Percentiles rank a stretch among this genome's conserved stretches.
phyloP scores from a whole-genome alignment of 2,329 filamentous ascomycete genomes.

The Didymella pinodella region DNA sequence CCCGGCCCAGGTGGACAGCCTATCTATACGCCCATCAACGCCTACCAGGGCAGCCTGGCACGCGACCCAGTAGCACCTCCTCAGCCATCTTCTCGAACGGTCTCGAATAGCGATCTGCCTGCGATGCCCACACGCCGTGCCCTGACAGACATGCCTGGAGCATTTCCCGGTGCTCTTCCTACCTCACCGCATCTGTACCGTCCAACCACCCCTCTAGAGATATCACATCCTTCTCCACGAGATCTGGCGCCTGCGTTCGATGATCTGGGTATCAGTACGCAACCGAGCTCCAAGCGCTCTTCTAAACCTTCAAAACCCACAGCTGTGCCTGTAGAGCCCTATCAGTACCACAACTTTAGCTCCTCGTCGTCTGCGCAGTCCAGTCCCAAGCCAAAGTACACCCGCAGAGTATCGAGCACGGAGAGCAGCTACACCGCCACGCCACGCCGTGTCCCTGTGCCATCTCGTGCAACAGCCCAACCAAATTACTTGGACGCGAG shows the following conservation, averaged over 20 bases:
- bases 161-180: constrained; percentile 49
- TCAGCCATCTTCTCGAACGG: constrained; percentile 56
- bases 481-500: constrained; percentile 36
- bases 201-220: constrained; percentile 30
- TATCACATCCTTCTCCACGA: constrained; percentile 29
- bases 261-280: constrained; percentile 21
- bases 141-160: constrained; percentile 49
- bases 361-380: constrained; percentile 36
- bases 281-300: constrained; percentile 35
- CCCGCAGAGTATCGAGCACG: constrained; percentile 38
- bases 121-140: constrained; percentile 12
- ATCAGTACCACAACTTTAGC: constrained; percentile 45
- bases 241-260: constrained; percentile 28
- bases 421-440: constrained; percentile 41
- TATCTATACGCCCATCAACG: constrained; percentile 55
- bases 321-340: constrained; percentile 44
- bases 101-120: constrained; percentile 40
- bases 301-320: constrained; percentile 26
- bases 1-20: constrained; percentile 58
- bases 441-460: constrained; percentile 49
- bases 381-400: constrained; percentile 39
- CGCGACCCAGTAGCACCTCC: constrained; percentile 45
- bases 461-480: constrained; percentile 28
- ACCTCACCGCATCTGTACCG: constrained; percentile 36
- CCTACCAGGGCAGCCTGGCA: constrained; percentile 50